Evolutionary conservation across 2,329 filamentous ascomycete species (phyloP).

Genomic region (Metarhizium guizhouense): DNA sequence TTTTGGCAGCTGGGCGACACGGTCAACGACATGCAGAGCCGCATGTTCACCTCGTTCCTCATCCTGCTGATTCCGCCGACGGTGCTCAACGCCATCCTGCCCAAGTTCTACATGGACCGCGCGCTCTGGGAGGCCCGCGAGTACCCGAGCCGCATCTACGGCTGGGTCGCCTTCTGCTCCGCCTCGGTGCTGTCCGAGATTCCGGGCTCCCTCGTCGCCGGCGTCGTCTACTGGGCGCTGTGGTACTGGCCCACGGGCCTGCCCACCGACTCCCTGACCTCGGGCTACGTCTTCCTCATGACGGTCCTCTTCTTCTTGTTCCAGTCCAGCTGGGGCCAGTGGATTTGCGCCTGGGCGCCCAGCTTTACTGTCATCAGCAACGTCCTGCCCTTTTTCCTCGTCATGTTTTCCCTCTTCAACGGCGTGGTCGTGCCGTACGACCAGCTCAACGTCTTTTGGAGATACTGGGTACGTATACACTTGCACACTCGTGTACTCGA

Average conservation of each 20-base stretch:
- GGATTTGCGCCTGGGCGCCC: slow-evolving; percentile 76
- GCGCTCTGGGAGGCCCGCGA: slow-evolving; percentile 66
- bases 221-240: slow-evolving; percentile 59
- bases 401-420: slow-evolving; percentile 69
- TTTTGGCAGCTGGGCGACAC: slow-evolving; percentile 62
- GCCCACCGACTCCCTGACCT: slow-evolving; percentile 49
- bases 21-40: slow-evolving; percentile 62
- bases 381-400: slow-evolving; percentile 76
- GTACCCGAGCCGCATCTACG: slow-evolving; percentile 65
- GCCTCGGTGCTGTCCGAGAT: slow-evolving; percentile 67
- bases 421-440: slow-evolving; percentile 64
- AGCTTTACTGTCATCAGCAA: slow-evolving; percentile 37
- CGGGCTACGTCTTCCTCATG: slow-evolving; percentile 5
- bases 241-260: slow-evolving; percentile 74
- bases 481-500: too few species aligned
- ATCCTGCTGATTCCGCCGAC: slow-evolving; percentile 59
- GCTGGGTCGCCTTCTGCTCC: slow-evolving; percentile 67
- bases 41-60: slow-evolving; percentile 65
- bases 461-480: slow-evolving; percentile 46
- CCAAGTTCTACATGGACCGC: slow-evolving; percentile 70
- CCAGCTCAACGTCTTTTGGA: slow-evolving; percentile 60
- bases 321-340: slow-evolving; percentile 68
- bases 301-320: slow-evolving; percentile 61
- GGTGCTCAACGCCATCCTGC: slow-evolving; percentile 63
- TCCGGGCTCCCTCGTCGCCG: slow-evolving; percentile 55